A percentile compares a stretch with the other conserved stretches of the same genome.
Conservation (phyloP, 2,329 filamentous ascomycete species). For the Alternaria ethzedia region DNA sequence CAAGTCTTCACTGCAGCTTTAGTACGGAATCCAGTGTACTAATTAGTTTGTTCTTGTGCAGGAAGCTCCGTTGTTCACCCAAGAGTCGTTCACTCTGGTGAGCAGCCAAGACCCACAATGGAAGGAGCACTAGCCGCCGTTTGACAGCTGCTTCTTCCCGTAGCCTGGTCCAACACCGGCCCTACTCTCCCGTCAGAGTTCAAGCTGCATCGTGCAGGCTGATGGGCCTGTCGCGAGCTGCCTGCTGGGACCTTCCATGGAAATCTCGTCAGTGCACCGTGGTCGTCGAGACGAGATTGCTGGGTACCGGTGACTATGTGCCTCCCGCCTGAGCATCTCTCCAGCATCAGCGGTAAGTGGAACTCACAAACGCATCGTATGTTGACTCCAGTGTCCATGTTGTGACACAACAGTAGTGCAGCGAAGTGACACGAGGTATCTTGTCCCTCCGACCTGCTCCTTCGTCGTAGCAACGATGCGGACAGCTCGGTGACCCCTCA, state of each 20-base stretch:
- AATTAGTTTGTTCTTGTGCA: background rate
- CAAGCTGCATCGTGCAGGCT: background rate
- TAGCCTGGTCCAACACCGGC: background rate
- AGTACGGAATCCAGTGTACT: background rate
- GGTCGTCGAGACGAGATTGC: background rate
- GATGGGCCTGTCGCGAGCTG: background rate
- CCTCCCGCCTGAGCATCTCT: background rate
- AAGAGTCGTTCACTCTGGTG: conserved; percentile 2
- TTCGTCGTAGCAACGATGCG: conserved; percentile 1
- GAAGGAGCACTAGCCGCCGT: background rate
- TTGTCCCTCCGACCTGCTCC: background rate
- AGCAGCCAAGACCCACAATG: background rate
- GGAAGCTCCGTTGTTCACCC: background rate
- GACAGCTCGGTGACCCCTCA: conserved; percentile 4
- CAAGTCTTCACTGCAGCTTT: background rate
- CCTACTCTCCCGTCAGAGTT: background rate
- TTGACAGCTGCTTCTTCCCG: background rate
- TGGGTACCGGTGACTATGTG: conserved; percentile 1
- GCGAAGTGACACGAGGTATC: background rate
- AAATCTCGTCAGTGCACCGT: background rate
- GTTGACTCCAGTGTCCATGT: background rate
- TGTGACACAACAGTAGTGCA: background rate
- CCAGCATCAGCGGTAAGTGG: conserved; percentile 9
- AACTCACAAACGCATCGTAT: background rate
- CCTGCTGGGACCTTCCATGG: background rate